phyloP scores from a whole-genome alignment of 495 filamentous ascomycete genomes.

The Annulohypoxylon nitens region DNA sequence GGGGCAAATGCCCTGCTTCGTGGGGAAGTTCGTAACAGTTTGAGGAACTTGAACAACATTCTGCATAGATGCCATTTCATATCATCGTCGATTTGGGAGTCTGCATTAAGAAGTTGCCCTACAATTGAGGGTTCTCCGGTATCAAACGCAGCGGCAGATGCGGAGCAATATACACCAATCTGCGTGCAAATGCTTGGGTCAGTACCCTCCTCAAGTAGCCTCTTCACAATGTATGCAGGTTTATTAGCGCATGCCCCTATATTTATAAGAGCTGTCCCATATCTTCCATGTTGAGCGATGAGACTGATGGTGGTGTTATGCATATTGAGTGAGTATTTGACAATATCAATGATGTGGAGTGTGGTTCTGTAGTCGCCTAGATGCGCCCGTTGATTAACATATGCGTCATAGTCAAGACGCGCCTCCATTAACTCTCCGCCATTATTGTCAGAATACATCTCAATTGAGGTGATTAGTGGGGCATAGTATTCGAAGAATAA shows the following conservation, averaged over 20 bases:
- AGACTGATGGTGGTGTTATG: not conserved
- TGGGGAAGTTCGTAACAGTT: too few species aligned
- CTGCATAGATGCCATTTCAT: not conserved
- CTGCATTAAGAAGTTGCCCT: not conserved
- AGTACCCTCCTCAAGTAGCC: not conserved
- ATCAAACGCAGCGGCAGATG: not conserved
- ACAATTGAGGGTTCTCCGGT: not conserved
- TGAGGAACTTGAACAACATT: too few species aligned
- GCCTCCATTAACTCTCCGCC: not conserved
- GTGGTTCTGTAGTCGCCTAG: not conserved
- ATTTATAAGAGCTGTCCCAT: not conserved
- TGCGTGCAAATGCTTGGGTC: not conserved
- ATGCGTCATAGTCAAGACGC: not conserved
- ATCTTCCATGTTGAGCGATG: not conserved
- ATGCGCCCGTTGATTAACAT: not conserved
- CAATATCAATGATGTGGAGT: not conserved
- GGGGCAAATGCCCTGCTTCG: too few species aligned
- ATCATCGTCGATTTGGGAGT: not conserved
- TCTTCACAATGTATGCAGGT: not conserved
- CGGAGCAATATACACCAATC: not conserved
- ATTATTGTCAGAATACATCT: not conserved
- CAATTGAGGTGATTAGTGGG: not conserved
- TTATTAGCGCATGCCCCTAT: not conserved
- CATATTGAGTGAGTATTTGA: not conserved
- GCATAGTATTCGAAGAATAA: too few species aligned